These are phyloP conservation scores for Goffeauzyma gilvescens DNA, from an alignment of 768 basidiomycete genomes.

Conservation along the genomic window DNA sequence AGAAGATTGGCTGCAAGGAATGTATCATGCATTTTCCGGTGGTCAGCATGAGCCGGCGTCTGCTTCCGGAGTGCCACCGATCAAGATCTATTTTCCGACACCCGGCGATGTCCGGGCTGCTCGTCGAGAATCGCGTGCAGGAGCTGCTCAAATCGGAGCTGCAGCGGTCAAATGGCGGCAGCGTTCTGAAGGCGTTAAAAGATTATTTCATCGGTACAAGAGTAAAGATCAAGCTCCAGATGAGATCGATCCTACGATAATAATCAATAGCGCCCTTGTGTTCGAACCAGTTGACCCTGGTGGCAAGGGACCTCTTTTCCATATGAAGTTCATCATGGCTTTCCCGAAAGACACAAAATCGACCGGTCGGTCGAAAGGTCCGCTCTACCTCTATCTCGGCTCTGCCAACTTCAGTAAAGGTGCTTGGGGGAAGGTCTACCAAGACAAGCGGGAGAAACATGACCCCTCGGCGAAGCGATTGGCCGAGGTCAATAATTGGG, in stretches of 20 bases:
- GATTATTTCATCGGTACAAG: slow-evolving; percentile 8
- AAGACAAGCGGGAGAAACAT: slow-evolving; percentile 1
- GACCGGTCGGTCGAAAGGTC: not conserved
- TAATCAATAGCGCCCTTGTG: too few relatives aligned
- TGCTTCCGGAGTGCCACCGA: not conserved
- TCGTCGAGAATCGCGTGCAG: slow-evolving; percentile 2
- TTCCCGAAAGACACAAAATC: slow-evolving; percentile 5
- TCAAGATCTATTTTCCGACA: slow-evolving; percentile 6
- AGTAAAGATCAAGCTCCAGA: slow-evolving; percentile 8
- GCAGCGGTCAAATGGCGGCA: slow-evolving; percentile 4
- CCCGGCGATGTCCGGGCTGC: slow-evolving; percentile 5
- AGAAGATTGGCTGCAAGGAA: slow-evolving; percentile 5
- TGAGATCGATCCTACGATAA: too few relatives aligned
- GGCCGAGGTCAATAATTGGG: slow-evolving; percentile 3
- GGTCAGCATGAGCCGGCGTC: slow-evolving; percentile 1
- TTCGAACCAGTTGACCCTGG: slow-evolving; percentile 1
- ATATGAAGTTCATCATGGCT: slow-evolving; percentile 8
- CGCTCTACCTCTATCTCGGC: slow-evolving; percentile 10
- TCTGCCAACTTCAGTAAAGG: slow-evolving; percentile 11
- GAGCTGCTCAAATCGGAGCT: slow-evolving; percentile 10
- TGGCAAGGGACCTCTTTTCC: slow-evolving; percentile 8
- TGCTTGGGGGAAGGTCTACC: slow-evolving; percentile 5
- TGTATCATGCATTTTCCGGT: slow-evolving; percentile 9
- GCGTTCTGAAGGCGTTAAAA: not conserved
- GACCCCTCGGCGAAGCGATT: slow-evolving; percentile 1